Evolutionary conservation across 2,329 filamentous ascomycete genomes (phyloP).

Genomic region (Beauveria sp.): DNA sequence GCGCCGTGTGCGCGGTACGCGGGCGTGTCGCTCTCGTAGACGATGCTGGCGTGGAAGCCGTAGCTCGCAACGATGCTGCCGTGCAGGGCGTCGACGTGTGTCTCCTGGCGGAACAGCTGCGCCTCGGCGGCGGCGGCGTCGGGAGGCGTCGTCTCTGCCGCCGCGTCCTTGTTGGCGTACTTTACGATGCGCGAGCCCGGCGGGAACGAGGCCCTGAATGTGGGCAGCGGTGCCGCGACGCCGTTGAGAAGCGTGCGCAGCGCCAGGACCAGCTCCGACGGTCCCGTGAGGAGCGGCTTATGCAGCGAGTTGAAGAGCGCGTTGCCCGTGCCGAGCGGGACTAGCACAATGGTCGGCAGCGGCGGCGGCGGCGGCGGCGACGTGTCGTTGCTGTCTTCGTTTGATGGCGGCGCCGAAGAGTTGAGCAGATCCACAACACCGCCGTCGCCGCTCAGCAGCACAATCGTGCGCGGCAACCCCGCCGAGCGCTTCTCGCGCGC

Average conservation of each 20-base stretch:
- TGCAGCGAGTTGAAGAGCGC: conserved; percentile 57
- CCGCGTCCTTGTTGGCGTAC: conserved; percentile 19
- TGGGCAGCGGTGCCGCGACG: conserved; percentile 44
- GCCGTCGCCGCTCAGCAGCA: conserved; percentile 83
- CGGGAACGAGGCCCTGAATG: conserved; percentile 56
- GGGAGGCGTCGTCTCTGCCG: conserved; percentile 2
- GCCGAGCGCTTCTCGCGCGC: conserved; percentile 31
- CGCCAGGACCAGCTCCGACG: conserved; percentile 39
- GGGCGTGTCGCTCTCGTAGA: conserved; percentile 82
- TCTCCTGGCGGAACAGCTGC: conserved; percentile 21
- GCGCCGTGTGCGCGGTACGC: conserved; percentile 71
- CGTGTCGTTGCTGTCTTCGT: neutral
- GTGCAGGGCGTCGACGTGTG: conserved; percentile 39
- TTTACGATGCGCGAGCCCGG: conserved; percentile 44
- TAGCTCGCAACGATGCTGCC: conserved; percentile 85
- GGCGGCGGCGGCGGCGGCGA: neutral
- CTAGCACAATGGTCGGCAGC: conserved; percentile 40
- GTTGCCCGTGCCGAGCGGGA: conserved; percentile 60
- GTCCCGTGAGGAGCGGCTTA: conserved; percentile 43
- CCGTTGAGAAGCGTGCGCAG: conserved; percentile 56
- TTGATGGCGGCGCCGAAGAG: conserved; percentile 26
- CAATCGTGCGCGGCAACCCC: conserved; percentile 42
- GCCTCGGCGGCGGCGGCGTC: conserved; percentile 7
- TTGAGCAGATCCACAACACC: conserved; percentile 80
- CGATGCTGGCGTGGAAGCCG: conserved; percentile 80